Percentiles rank a stretch among this genome's conserved stretches.
Evolutionary conservation across 306 rosid genomes (phyloP).

Genomic region (Prosopis cineraria): DNA sequence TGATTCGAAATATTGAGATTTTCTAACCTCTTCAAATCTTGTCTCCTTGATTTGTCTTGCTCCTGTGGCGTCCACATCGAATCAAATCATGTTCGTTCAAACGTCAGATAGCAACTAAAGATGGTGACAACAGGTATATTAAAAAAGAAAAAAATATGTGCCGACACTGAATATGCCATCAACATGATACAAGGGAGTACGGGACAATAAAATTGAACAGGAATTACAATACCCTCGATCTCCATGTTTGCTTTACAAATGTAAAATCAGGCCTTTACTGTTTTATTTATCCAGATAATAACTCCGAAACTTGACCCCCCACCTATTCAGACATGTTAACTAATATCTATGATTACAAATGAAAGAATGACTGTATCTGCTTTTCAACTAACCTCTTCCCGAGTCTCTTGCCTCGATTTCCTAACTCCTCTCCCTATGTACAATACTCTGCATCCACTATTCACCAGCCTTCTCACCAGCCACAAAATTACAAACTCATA

Average conservation of each 20-base stretch:
- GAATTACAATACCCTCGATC: conserved; percentile 22
- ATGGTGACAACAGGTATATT: not conserved
- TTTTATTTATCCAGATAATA: conserved; percentile 29
- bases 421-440: conserved; percentile 53
- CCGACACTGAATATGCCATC: not conserved
- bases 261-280: conserved; percentile 17
- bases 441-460: conserved; percentile 42
- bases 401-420: conserved; percentile 34
- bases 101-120: not conserved
- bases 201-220: not conserved
- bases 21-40: not conserved
- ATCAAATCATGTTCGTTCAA: not conserved
- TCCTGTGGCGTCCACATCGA: not conserved
- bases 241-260: conserved; percentile 30
- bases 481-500: conserved; percentile 34
- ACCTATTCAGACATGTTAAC: conserved; percentile 35
- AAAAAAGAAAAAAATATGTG: not conserved
- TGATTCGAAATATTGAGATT: not conserved
- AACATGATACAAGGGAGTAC: not conserved
- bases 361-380: conserved; percentile 72
- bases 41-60: not conserved
- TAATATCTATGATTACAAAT: conserved; percentile 55
- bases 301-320: conserved; percentile 36
- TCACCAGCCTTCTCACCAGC: conserved; percentile 37
- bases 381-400: conserved; percentile 44